Evolutionary conservation across 2,329 filamentous ascomycete genomes (phyloP), one percentile per base, ranked within the genome.

Genomic region (Kalmusia sp.): DNA sequence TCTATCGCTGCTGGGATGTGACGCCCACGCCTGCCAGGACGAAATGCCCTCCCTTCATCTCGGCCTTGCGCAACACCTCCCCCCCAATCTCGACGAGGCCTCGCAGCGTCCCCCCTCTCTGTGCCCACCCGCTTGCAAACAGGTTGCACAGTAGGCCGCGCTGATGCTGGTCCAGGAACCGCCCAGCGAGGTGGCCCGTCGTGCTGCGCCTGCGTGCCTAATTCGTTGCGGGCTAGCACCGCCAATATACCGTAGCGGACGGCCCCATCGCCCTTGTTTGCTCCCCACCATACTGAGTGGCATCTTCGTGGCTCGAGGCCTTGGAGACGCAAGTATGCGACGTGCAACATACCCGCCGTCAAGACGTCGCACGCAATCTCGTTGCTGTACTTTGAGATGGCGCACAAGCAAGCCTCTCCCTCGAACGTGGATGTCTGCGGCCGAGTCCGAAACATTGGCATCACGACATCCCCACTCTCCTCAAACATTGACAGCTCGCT

Each of bases 191-290:
- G 21, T 31, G 46, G 11, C 34, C 22, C 6, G 12, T 15, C n/a
- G 4, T 27, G 37, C 37, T 39, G 49, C 24, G 31, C 37, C 24
- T 11, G 38, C 44, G 12, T 4, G 30, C 24, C 14, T 27, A 44
- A 52, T 55, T 57, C 51, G 51, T 51, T 40, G 22, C 22, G 38
- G 22, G 38, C 38, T 40, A 40, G 38, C 61, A 58, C 54, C 58
- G 58, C 59, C 61, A 67, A 65, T 65, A 67, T 67, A 67, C 52
- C 58, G 57, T 59, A 15, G n/a, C 21, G 9, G 19, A 9, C 37
- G 30, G 11, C 24, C 15, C 8, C n/a, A n/a, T 21, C 19, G 14
- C 9, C 8, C 17, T 24, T 15, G 27, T 17, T 40, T 19, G 9
- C 14, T 35, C 4, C 28, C n/a, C 19, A 19, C 37, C 39, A 37